These are phyloP conservation scores for Danielozyma ontarioensis DNA, from an alignment of 805 yeast genomes.

Conservation along the genomic window DNA sequence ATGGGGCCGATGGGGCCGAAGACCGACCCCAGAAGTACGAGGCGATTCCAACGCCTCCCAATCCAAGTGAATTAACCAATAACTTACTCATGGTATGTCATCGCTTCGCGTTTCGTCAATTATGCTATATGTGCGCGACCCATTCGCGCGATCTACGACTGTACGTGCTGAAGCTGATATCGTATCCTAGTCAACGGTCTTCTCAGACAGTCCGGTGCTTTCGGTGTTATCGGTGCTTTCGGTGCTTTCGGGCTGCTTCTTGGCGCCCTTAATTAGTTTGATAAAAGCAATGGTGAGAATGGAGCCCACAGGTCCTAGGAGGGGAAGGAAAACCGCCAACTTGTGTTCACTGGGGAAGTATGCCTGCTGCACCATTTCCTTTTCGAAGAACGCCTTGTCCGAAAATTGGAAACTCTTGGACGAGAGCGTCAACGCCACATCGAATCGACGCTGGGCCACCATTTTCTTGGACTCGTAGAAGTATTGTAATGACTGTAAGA, in stretches of 20 bases:
- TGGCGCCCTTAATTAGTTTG: slow-evolving; percentile 39
- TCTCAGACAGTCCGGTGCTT: too few species aligned
- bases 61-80: slow-evolving; percentile 24
- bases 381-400: slow-evolving; percentile 81
- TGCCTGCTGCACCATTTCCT: slow-evolving; percentile 91
- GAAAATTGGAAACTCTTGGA: slow-evolving; percentile 58
- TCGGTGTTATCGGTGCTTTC: too few species aligned
- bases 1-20: slow-evolving; percentile 11
- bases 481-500: slow-evolving; percentile 42
- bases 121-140: too few species aligned
- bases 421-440: slow-evolving; percentile 31
- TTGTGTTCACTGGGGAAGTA: slow-evolving; percentile 95
- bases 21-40: slow-evolving; percentile 38
- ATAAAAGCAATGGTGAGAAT: slow-evolving; percentile 52
- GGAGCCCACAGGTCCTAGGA: slow-evolving; percentile 78
- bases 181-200: too few species aligned
- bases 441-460: slow-evolving; percentile 10
- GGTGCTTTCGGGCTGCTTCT: slow-evolving; percentile 5
- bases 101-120: too few species aligned
- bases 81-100: slow-evolving; percentile 24
- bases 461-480: slow-evolving; percentile 32
- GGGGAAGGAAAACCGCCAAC: slow-evolving; percentile 87
- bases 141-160: too few species aligned
- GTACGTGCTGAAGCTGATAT: too few species aligned
- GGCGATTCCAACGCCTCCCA: slow-evolving; percentile 34